phyloP scores from a whole-genome alignment of 2,329 filamentous ascomycete genomes.

The Nemania bipapillata region DNA sequence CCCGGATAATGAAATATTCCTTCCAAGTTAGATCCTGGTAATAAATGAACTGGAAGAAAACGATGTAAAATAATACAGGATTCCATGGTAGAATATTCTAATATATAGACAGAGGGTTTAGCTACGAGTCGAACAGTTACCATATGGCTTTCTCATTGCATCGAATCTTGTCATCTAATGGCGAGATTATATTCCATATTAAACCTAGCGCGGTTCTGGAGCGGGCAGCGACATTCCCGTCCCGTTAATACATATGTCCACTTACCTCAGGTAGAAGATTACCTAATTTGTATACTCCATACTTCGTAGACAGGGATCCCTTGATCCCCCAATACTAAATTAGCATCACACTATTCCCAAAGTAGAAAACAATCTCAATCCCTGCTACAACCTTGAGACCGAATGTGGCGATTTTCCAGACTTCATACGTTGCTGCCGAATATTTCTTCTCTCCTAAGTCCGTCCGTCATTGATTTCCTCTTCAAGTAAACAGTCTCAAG shows the following conservation, averaged over 20 bases:
- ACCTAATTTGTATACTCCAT: not conserved
- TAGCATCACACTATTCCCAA: not conserved
- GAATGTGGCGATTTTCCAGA: not conserved
- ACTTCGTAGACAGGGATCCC: not conserved
- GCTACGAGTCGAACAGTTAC: not conserved
- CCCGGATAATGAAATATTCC: not conserved
- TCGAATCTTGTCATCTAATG: not conserved
- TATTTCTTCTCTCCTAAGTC: not conserved
- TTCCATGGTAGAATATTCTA: not conserved
- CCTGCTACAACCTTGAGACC: not conserved
- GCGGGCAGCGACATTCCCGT: not conserved
- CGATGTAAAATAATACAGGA: too few species aligned
- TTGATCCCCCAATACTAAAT: not conserved
- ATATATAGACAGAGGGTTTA: not conserved
- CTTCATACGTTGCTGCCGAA: not conserved
- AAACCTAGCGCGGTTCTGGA: not conserved
- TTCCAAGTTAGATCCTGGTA: too few species aligned
- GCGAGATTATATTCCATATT: conserved; percentile 1
- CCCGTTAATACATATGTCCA: not conserved
- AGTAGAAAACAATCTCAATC: conserved; percentile 12
- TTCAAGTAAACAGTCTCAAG: conserved; percentile 4
- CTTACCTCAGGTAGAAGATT: not conserved
- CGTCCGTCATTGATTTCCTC: conserved; percentile 1
- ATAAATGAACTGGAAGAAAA: too few species aligned
- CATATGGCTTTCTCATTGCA: not conserved